Base-by-base conservation (phyloP, 768 basidiomycete genomes). In the Suillus ampliporus region DNA sequence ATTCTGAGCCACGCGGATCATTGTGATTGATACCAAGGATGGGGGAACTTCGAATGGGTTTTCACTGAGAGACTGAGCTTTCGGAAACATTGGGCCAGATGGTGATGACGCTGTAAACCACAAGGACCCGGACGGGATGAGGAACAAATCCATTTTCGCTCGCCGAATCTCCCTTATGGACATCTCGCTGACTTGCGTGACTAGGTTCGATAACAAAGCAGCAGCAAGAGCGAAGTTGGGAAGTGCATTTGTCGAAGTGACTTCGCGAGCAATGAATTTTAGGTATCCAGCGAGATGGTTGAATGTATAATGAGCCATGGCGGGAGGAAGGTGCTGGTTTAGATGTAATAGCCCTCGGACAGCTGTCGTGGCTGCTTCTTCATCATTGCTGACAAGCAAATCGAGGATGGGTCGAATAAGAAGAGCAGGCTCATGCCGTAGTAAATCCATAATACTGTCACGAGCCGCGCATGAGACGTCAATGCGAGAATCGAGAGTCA, bases 351-450 rank as follows among this genome's bases (percentile, higher is more conserved):
- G 81, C 5, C 83, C 80, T 17, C 85, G 80, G 34, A 92, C 74
- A 2, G 82, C 81, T 0, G 82, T 76, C 44, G 87, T 77, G 1
- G 88, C 88, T 6, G 73, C 67, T 2, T 75, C 65, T 11, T 86
- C 71, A 51, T 84, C 77, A 23, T 85, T 81, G 11, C 82, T 85
- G 4, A 81, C 78, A 19, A 92, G 76, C 19, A 83, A 74, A 65
- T 90, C 89, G 51, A 91, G 78, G 15, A 86, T 74, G 21, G 89
- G 84, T 11, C 90, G 83, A 14, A 84, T 79, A 34, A 92, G 76
- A n/a, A 91, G 77, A 17, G 80, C 80, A 5, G 91, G 88, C 67
- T 94, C 91, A 68, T 91, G 89, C 23, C 90, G 83, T 85, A 92
- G 88, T 52, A 89, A 73, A 62, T 90, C 87, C 17, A 89, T 66